Percentiles rank a stretch among this genome's conserved stretches.
These are phyloP conservation scores for Saturnispora dispora DNA, from an alignment of 805 yeast species.

Conservation along the genomic window DNA sequence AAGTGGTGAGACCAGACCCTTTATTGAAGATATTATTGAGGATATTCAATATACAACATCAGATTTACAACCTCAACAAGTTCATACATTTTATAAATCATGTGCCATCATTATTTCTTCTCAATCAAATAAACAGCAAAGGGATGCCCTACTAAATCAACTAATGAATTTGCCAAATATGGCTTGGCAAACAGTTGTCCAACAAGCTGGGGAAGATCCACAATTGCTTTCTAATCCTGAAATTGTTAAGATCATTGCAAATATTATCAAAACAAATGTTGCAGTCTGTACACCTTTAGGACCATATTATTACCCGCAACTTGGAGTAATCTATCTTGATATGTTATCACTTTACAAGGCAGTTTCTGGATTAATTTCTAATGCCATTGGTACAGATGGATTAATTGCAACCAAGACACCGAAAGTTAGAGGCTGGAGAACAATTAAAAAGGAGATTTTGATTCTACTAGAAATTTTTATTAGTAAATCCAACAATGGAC, in stretches of 20 bases:
- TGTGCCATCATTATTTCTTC: slow-evolving; percentile 91
- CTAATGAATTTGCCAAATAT: slow-evolving; percentile 87
- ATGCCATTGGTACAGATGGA: slow-evolving; percentile 72
- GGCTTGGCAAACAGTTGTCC: slow-evolving; percentile 89
- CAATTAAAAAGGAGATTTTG: slow-evolving; percentile 89
- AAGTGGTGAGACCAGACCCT: slow-evolving; percentile 78
- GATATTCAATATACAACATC: slow-evolving; percentile 79
- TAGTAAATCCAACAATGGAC: slow-evolving; percentile 75
- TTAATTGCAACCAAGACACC: slow-evolving; percentile 90
- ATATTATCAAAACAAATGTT: slow-evolving; percentile 89
- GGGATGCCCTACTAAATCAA: slow-evolving; percentile 64
- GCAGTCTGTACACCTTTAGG: slow-evolving; percentile 94
- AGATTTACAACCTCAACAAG: slow-evolving; percentile 94
- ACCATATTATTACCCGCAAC: slow-evolving; percentile 80
- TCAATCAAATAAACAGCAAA: slow-evolving; percentile 58
- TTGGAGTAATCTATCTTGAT: slow-evolving; percentile 77
- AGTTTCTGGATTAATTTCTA: slow-evolving; percentile 77
- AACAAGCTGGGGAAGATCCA: slow-evolving; percentile 79
- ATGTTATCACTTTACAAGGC: slow-evolving; percentile 86
- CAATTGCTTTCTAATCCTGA: slow-evolving; percentile 65
- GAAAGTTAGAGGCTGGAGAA: slow-evolving; percentile 88
- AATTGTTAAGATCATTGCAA: slow-evolving; percentile 86
- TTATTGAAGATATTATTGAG: slow-evolving; percentile 79
- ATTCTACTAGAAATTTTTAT: slow-evolving; percentile 84
- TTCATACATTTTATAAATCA: slow-evolving; percentile 95